These are phyloP conservation scores for Grigorovia transvaalensis DNA, from an alignment of 805 yeast genomes.

Conservation along the genomic window DNA sequence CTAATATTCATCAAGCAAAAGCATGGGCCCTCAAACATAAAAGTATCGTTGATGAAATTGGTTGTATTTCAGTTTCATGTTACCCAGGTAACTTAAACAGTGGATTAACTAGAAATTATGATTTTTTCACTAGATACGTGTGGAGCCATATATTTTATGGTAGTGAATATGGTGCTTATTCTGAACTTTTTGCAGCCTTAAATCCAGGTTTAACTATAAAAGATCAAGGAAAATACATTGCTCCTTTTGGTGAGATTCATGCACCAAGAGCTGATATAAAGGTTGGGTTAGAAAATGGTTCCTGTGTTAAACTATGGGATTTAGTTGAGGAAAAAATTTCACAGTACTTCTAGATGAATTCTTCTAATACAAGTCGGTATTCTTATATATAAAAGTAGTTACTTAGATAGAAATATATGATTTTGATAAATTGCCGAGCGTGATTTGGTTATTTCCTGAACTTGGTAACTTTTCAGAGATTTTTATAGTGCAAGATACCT, in stretches of 20 bases:
- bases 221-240: conserved; percentile 27
- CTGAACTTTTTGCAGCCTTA: conserved; percentile 31
- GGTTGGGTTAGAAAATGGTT: conserved; percentile 20
- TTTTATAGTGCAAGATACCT: no score
- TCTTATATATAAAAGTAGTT: no score
- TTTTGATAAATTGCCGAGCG: no score
- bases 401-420: no score
- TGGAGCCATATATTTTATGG: conserved; percentile 9
- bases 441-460: no score
- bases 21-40: conserved; percentile 27
- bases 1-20: conserved; percentile 27
- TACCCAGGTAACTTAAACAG: conserved; percentile 31
- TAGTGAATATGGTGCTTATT: conserved; percentile 29
- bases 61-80: conserved; percentile 27
- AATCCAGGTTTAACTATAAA: conserved; percentile 25
- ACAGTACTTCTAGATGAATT: background rate
- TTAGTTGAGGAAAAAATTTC: conserved; percentile 11
- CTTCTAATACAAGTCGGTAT: no score
- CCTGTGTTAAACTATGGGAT: conserved; percentile 23
- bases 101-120: conserved; percentile 24
- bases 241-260: conserved; percentile 29
- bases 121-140: conserved; percentile 7
- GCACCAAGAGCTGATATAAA: conserved; percentile 23
- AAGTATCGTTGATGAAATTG: conserved; percentile 15
- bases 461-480: no score